Conservation (phyloP, 768 basidiomycete genomes). For the Lyophyllum shimeji region DNA sequence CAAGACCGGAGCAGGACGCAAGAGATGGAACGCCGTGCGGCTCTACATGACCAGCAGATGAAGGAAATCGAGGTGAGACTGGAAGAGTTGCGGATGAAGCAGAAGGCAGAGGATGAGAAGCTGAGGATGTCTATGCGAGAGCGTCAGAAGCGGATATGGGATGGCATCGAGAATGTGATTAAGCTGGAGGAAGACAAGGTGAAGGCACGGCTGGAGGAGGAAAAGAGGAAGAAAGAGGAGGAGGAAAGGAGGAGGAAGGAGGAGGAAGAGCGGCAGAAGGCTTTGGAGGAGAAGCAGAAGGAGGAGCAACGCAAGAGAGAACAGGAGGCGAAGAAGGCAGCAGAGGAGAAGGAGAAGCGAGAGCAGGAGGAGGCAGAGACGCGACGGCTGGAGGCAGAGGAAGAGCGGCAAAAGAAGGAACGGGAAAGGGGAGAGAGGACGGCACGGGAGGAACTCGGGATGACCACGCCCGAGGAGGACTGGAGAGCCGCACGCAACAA, state of each 20-base stretch:
- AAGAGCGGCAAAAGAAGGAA: conserved; percentile 24
- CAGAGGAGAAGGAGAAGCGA: conserved; percentile 38
- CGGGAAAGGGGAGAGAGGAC: conserved; percentile 26
- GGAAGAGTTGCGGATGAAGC: conserved; percentile 38
- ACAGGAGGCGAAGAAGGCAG: conserved; percentile 38
- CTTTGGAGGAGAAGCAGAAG: conserved; percentile 40
- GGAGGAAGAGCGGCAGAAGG: conserved; percentile 42
- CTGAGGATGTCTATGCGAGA: conserved; percentile 48
- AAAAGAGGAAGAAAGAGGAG: conserved; percentile 49
- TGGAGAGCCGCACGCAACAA: conserved; percentile 57
- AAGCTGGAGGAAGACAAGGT: conserved; percentile 62
- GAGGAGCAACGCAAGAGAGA: conserved; percentile 51
- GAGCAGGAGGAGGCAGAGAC: conserved; percentile 41
- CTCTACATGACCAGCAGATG: conserved; percentile 47
- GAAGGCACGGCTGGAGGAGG: conserved; percentile 51
- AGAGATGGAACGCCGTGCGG: conserved; percentile 34
- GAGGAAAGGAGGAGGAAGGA: conserved; percentile 45
- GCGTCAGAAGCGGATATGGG: conserved; percentile 53
- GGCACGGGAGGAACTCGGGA: conserved; percentile 42
- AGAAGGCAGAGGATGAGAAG: conserved; percentile 44
- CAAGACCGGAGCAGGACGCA: conserved; percentile 41
- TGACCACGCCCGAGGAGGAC: conserved; percentile 60
- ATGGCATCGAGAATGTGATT: conserved; percentile 63
- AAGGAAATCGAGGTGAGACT: conserved; percentile 51
- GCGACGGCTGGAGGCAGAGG: conserved; percentile 33